Conservation (phyloP, 2,329 filamentous ascomycete species). For the Capronia coronata region DNA sequence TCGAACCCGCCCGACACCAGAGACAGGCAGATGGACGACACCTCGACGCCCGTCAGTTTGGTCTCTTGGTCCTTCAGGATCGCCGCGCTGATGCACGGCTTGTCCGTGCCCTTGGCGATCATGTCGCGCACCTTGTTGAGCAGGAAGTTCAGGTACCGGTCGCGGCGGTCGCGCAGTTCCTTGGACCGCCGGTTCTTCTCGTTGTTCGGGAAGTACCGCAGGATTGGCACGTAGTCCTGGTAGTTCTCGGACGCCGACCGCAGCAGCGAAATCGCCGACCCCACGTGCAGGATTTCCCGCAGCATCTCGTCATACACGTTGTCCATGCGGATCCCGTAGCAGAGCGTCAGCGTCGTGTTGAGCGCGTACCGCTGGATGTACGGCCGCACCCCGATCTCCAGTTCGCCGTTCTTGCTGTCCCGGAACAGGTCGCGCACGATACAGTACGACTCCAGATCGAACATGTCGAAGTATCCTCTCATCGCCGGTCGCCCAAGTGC, state of each 20-base stretch:
- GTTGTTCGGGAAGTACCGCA: slow-evolving; percentile 54
- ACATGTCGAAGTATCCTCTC: slow-evolving; percentile 66
- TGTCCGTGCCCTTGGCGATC: slow-evolving; percentile 54
- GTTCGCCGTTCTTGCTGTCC: slow-evolving; percentile 53
- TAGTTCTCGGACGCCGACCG: slow-evolving; percentile 72
- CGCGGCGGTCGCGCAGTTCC: slow-evolving; percentile 57
- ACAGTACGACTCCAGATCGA: slow-evolving; percentile 64
- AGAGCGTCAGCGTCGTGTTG: slow-evolving; percentile 65
- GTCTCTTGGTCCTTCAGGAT: slow-evolving; percentile 61
- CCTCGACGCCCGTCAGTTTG: slow-evolving; percentile 59
- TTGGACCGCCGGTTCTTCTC: slow-evolving; percentile 49
- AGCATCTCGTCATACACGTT: slow-evolving; percentile 61
- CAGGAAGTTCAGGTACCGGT: slow-evolving; percentile 56
- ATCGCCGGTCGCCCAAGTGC: slow-evolving; percentile 65
- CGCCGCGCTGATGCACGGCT: slow-evolving; percentile 58
- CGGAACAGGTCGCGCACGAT: slow-evolving; percentile 61
- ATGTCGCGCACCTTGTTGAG: slow-evolving; percentile 49
- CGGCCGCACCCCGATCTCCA: slow-evolving; percentile 58
- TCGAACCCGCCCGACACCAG: slow-evolving; percentile 72
- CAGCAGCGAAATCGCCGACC: slow-evolving; percentile 65
- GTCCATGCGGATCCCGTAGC: slow-evolving; percentile 67
- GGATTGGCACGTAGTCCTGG: slow-evolving; percentile 69
- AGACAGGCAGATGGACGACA: slow-evolving; percentile 68
- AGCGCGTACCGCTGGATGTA: slow-evolving; percentile 66
- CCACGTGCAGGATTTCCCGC: slow-evolving; percentile 66